phyloP scores from a whole-genome alignment of 805 yeast genomes.

The Cyberlindnera maritima region DNA sequence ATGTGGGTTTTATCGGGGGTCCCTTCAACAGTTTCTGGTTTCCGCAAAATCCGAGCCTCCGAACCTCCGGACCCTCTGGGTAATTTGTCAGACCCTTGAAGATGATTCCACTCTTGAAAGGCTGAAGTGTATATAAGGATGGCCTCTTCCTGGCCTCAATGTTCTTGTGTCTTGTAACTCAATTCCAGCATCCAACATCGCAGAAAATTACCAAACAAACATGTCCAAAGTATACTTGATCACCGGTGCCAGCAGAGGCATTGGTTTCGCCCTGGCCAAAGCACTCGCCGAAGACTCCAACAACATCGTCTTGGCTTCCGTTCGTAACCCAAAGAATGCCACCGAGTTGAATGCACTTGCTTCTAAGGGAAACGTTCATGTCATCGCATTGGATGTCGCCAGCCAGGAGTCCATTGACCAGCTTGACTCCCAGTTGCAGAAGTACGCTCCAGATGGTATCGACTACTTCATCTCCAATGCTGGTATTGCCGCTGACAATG shows the following conservation, averaged over 20 bases:
- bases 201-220: no score
- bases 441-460: conserved; percentile 21
- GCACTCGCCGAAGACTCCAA: conserved; percentile 1
- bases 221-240: conserved; percentile 6
- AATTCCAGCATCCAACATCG: no score
- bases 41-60: no score
- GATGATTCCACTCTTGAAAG: no score
- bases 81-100: no score
- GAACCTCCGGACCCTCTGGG: no score
- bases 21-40: no score
- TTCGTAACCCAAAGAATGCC: conserved; percentile 15
- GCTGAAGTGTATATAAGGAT: no score
- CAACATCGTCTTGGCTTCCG: conserved; percentile 14
- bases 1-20: no score
- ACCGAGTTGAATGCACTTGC: conserved; percentile 11
- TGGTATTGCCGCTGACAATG: conserved; percentile 18
- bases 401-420: conserved; percentile 18
- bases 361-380: conserved; percentile 21
- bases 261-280: conserved; percentile 6
- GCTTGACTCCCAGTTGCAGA: conserved; percentile 13
- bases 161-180: no score
- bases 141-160: no score
- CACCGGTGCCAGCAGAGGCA: conserved; percentile 14
- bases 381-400: conserved; percentile 25
- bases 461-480: conserved; percentile 30